Base-by-base conservation (phyloP, 2,329 filamentous ascomycete genomes). In the Hansfordia pulvinata region DNA sequence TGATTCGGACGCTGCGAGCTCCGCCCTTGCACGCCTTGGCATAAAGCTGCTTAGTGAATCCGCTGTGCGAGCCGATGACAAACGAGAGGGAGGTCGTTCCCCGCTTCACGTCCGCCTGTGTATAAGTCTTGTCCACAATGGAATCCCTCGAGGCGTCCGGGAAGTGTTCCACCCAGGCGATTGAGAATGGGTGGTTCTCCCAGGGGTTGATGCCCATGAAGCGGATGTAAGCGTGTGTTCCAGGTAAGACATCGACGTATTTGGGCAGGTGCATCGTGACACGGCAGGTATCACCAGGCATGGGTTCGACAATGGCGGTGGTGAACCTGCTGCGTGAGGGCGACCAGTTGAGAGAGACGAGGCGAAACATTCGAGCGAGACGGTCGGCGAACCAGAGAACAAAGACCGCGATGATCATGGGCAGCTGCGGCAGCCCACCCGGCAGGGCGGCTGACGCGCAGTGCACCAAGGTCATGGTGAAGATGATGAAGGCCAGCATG, bases 31-130 rank as follows among this genome's bases (percentile, higher is more conserved):
- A 58, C 6, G 81, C 84, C 32, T 64, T 71, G 40, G 80, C 61
- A 59, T 73, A 92, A 3, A 96, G 70, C 40, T 74, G 74, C 42
- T 83, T 73, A 6, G 90, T 96, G 56, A 93, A 78, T 17, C 88
- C 88, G 0, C 79, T 86, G 33, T 90, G 80, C 16, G 85, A 82
- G 34, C 83, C 82, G 39, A 94, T 77, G 41, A 96, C 64, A 41
- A 94, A 82, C 1, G 80, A 85, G 32, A 93, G 70, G 12, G 59
- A 56, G 0, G 68, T 72, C 4, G 52, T 57, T 28, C 55, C 49
- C 8, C 29, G 35, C 22, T 33, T 36, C 9, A 43, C 37, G 8
- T 39, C 33, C 22, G 38, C 35, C 6, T 26, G 27, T 20, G 30
- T 42, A 10, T 31, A 20, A n/a, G 46, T 41, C 22, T 54, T 53